Evolutionary conservation across 2,329 filamentous ascomycete species (phyloP).

Genomic region (Thielaviopsis cerberus): DNA sequence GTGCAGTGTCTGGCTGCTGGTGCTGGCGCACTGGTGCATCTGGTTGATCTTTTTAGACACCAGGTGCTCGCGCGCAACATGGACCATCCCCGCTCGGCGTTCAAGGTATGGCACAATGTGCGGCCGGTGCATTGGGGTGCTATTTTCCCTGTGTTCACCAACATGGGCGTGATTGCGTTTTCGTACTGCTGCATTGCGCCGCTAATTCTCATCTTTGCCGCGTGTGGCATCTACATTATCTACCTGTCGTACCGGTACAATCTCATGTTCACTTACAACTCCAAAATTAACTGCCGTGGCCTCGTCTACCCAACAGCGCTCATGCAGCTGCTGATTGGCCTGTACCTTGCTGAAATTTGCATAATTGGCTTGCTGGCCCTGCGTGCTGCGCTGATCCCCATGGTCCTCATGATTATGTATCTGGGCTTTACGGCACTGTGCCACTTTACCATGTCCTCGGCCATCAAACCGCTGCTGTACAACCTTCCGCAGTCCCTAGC

Average conservation of each 20-base stretch:
- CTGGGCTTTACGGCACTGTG: slow-evolving; percentile 59
- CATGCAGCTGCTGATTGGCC: slow-evolving; percentile 65
- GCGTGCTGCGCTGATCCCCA: slow-evolving; percentile 43
- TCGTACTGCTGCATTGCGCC: slow-evolving; percentile 78
- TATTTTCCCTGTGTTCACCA: slow-evolving; percentile 62
- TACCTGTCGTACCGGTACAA: slow-evolving; percentile 85
- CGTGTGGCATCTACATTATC: slow-evolving; percentile 59
- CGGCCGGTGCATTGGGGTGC: slow-evolving; percentile 68
- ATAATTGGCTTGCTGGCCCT: slow-evolving; percentile 71
- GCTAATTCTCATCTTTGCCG: slow-evolving; percentile 64
- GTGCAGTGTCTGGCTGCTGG: slow-evolving; percentile 75
- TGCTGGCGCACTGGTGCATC: slow-evolving; percentile 53
- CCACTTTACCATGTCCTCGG: slow-evolving; percentile 54
- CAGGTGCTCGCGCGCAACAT: slow-evolving; percentile 50
- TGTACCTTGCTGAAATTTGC: slow-evolving; percentile 69
- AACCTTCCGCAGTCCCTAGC: slow-evolving; percentile 60
- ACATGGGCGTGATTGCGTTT: slow-evolving; percentile 64
- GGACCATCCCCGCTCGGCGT: slow-evolving; percentile 65
- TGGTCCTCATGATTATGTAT: slow-evolving; percentile 59
- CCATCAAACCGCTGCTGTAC: slow-evolving; percentile 56
- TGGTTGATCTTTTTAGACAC: slow-evolving; percentile 39
- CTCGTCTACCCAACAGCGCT: slow-evolving; percentile 74
- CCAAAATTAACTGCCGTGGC: slow-evolving; percentile 70
- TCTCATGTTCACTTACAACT: slow-evolving; percentile 68
- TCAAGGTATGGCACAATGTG: slow-evolving; percentile 56